A percentile compares a stretch with the other conserved stretches of the same genome.
Conservation (phyloP, 805 yeast species). For the Starmera dryadoides region DNA sequence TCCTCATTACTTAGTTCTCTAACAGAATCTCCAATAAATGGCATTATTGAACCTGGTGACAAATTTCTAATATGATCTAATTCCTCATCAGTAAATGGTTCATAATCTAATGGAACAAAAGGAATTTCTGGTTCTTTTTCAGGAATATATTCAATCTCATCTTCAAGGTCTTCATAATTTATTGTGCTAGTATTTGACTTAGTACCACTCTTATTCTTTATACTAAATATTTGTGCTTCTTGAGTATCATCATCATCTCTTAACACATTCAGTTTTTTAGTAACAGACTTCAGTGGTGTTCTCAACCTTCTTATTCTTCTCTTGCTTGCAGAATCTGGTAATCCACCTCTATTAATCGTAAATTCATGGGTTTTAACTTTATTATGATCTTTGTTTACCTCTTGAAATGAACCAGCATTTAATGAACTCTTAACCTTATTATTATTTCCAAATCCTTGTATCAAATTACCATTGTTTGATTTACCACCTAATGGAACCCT, state of each 20-base stretch:
- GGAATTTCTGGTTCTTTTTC: conserved; percentile 28
- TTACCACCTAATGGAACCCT: conserved; percentile 22
- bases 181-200: conserved; percentile 5
- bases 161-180: conserved; percentile 20
- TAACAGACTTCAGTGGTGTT: conserved; percentile 11
- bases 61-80: conserved; percentile 18
- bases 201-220: conserved; percentile 4
- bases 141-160: conserved; percentile 45
- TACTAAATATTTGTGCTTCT: conserved; percentile 6
- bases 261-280: conserved; percentile 25
- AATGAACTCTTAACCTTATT: no score
- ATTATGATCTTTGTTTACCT: background rate
- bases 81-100: conserved; percentile 30
- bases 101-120: conserved; percentile 37
- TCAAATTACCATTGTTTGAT: conserved; percentile 10
- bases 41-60: conserved; percentile 12
- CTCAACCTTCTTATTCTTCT: conserved; percentile 10
- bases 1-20: conserved; percentile 3
- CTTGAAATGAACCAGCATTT: background rate
- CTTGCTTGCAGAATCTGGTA: conserved; percentile 4
- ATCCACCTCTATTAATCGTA: background rate
- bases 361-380: background rate
- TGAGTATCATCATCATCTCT: conserved; percentile 17
- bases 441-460: background rate
- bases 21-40: conserved; percentile 9